Evolutionary conservation across 805 yeast genomes (phyloP).

Genomic region (Saturnispora ahearnii): DNA sequence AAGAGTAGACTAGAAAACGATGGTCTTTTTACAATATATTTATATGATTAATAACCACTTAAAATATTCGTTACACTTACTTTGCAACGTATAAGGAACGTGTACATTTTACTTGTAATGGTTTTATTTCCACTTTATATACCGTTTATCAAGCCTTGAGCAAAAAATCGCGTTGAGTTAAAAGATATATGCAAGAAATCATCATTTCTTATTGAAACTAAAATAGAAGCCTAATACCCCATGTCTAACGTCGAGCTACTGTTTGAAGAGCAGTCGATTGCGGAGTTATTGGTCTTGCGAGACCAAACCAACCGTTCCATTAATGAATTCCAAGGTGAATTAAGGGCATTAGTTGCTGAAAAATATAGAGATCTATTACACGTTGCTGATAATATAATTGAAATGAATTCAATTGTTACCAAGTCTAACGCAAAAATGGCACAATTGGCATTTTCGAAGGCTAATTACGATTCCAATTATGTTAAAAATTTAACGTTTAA

Average conservation of each 20-base stretch:
- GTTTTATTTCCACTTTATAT: no score
- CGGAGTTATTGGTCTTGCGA: conserved; percentile 21
- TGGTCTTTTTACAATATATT: neutral
- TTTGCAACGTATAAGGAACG: no score
- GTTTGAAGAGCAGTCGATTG: conserved; percentile 23
- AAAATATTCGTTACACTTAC: no score
- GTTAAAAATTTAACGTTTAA: conserved; percentile 16
- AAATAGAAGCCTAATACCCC: neutral
- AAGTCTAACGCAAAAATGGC: conserved; percentile 21
- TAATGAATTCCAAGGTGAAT: conserved; percentile 17
- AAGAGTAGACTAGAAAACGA: neutral
- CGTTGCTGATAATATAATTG: conserved; percentile 31
- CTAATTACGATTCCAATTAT: conserved; percentile 20
- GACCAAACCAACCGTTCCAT: conserved; percentile 18
- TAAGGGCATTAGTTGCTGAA: conserved; percentile 26
- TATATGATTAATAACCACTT: no score
- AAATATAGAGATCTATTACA: conserved; percentile 29
- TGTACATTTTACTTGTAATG: no score
- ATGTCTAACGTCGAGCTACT: conserved; percentile 8
- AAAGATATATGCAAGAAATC: neutral
- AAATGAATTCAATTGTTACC: conserved; percentile 24
- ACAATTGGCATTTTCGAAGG: conserved; percentile 23
- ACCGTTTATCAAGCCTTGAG: no score
- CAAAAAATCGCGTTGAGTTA: no score
- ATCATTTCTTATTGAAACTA: neutral